Conservation (phyloP, 495 filamentous ascomycete species). For the Xylaria acuta region DNA sequence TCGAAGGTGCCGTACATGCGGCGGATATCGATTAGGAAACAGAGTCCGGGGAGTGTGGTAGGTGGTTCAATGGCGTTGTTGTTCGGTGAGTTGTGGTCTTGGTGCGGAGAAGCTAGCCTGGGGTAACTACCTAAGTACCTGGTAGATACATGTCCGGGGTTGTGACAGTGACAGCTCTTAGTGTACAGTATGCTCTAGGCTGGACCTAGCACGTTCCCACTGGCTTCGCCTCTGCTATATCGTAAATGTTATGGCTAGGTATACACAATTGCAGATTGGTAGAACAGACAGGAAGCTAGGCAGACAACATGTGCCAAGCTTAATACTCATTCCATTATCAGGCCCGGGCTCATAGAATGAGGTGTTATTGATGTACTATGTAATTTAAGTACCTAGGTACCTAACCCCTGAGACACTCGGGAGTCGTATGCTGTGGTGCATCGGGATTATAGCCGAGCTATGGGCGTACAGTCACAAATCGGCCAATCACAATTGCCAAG, state of each 20-base stretch:
- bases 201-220: background rate
- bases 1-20: background rate
- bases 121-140: no score
- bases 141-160: constrained; percentile 7
- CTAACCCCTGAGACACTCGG: background rate
- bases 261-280: background rate
- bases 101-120: constrained; percentile 6
- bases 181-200: background rate
- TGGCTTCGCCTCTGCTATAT: background rate
- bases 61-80: background rate
- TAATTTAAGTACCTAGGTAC: no score
- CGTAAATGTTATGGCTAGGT: background rate
- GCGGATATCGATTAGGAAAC: constrained; percentile 21
- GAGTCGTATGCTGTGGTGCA: no score
- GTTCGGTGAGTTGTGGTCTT: background rate
- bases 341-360: background rate
- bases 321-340: background rate
- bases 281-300: background rate
- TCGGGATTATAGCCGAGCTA: background rate
- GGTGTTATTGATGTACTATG: no score
- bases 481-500: background rate
- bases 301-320: background rate
- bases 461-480: background rate
- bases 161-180: background rate
- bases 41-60: constrained; percentile 17